phyloP scores from a whole-genome alignment of 2,329 filamentous ascomycete genomes.

The Aspergillus sp. region DNA sequence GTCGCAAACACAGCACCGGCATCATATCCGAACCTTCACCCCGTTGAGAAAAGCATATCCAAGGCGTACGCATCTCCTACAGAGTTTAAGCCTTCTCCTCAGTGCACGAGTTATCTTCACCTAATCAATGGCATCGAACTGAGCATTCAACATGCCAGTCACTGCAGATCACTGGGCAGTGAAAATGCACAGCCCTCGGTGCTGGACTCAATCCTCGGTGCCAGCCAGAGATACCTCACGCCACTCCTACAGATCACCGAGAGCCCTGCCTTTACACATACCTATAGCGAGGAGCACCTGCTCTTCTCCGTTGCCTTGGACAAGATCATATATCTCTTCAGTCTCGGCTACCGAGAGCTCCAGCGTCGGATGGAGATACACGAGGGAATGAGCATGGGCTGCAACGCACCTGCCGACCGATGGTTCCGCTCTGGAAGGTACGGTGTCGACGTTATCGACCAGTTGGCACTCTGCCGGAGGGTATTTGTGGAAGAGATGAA shows the following conservation, averaged over 20 bases:
- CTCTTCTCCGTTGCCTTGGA: slow-evolving; percentile 22
- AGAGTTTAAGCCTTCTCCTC: neutral
- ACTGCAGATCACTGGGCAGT: neutral
- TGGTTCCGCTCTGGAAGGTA: slow-evolving; percentile 19
- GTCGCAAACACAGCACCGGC: neutral
- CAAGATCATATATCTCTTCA: slow-evolving; percentile 19
- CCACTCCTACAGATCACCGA: slow-evolving; percentile 18
- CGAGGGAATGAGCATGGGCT: neutral
- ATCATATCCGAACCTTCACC: neutral
- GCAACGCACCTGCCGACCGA: neutral
- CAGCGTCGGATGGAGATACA: slow-evolving; percentile 11
- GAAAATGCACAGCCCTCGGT: neutral
- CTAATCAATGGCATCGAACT: slow-evolving; percentile 22
- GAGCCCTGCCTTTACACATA: neutral
- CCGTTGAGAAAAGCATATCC: neutral
- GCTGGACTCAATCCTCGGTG: slow-evolving; percentile 18
- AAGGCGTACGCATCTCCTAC: neutral
- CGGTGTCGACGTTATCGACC: slow-evolving; percentile 20
- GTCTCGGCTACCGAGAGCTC: slow-evolving; percentile 18
- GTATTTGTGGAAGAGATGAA: slow-evolving; percentile 20
- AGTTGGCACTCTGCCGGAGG: slow-evolving; percentile 16
- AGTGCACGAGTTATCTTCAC: slow-evolving; percentile 12
- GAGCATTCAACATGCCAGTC: slow-evolving; percentile 9
- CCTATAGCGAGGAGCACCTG: slow-evolving; percentile 19
- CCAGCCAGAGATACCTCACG: slow-evolving; percentile 18